These are phyloP conservation scores for Macrocybe gigantea DNA, from an alignment of 768 basidiomycete species.

Conservation along the genomic window DNA sequence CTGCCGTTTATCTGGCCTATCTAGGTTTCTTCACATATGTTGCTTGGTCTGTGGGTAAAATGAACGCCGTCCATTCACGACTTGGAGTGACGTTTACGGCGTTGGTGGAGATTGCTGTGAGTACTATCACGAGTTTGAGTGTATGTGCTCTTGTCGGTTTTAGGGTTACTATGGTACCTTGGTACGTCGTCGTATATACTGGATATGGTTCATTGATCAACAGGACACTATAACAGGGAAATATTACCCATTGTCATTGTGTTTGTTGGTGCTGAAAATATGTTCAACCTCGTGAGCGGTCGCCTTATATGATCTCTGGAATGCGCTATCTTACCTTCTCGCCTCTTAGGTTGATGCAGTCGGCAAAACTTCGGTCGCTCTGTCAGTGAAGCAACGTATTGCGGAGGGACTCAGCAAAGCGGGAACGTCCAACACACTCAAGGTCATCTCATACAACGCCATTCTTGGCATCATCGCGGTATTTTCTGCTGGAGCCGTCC, in stretches of 20 bases:
- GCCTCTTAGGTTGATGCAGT: constrained; percentile 72
- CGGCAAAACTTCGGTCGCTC: constrained; percentile 74
- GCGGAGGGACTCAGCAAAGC: constrained; percentile 85
- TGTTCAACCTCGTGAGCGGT: constrained; percentile 80
- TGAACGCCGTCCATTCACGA: constrained; percentile 85
- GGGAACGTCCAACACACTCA: constrained; percentile 88
- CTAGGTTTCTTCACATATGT: constrained; percentile 71
- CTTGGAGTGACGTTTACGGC: constrained; percentile 92
- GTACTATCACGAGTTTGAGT: constrained; percentile 90
- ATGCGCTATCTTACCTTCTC: constrained; percentile 16
- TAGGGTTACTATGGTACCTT: constrained; percentile 85
- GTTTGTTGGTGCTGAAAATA: constrained; percentile 95
- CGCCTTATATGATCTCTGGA: background rate
- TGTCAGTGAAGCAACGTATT: constrained; percentile 88
- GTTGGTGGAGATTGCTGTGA: constrained; percentile 84
- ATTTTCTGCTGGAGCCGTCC: constrained; percentile 73
- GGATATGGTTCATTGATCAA: background rate
- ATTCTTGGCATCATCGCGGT: constrained; percentile 74
- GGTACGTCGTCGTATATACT: constrained; percentile 38
- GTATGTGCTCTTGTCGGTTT: constrained; percentile 89
- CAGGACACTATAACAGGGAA: constrained; percentile 45
- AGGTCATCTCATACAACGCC: constrained; percentile 81
- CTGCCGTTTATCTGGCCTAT: constrained; percentile 74
- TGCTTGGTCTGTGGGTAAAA: constrained; percentile 65
- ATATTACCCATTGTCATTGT: constrained; percentile 90